Percentiles rank a stretch among this genome's conserved stretches.
Conservation (phyloP, 208 protist genomes). For the Leishmania arabica region DNA sequence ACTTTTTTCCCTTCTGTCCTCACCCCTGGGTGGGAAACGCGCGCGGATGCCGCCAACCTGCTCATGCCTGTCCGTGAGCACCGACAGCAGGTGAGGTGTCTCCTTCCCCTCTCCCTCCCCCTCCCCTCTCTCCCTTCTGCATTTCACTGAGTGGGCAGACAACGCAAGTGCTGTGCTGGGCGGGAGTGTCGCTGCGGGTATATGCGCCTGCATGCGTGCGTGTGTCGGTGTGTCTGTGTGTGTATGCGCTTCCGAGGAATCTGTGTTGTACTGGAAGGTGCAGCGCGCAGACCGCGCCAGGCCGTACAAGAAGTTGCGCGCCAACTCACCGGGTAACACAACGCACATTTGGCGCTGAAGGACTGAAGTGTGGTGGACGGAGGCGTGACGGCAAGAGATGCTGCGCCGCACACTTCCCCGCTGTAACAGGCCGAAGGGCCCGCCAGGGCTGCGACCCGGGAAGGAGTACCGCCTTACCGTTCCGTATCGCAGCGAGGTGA, state of each 20-base stretch:
- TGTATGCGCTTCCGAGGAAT: not conserved
- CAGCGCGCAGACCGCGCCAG: not conserved
- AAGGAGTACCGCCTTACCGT: conserved; percentile 82
- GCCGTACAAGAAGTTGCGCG: not conserved
- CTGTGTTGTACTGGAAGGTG: not conserved
- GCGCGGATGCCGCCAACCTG: not conserved
- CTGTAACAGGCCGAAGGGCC: conserved; percentile 76
- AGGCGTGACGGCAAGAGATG: conserved; percentile 41
- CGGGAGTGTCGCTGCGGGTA: not conserved
- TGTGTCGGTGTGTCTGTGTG: not conserved
- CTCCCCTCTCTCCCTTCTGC: not conserved
- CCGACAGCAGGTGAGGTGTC: not conserved
- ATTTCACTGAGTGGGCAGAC: not conserved
- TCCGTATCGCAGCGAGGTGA: conserved; percentile 84
- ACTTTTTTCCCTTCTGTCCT: no score
- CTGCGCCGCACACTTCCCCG: conserved; percentile 44
- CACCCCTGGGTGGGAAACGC: not conserved
- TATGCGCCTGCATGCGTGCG: not conserved
- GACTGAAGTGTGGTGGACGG: not conserved
- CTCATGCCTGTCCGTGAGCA: not conserved
- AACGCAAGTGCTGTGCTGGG: not conserved
- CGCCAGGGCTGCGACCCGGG: conserved; percentile 72
- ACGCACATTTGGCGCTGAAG: not conserved
- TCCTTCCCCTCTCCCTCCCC: not conserved
- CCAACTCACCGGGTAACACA: not conserved